A percentile compares a stretch with the other conserved stretches of the same genome.
These are phyloP conservation scores for Rhododendron ovatum DNA, from an alignment of 148 eudicot genomes.

Conservation along the genomic window DNA sequence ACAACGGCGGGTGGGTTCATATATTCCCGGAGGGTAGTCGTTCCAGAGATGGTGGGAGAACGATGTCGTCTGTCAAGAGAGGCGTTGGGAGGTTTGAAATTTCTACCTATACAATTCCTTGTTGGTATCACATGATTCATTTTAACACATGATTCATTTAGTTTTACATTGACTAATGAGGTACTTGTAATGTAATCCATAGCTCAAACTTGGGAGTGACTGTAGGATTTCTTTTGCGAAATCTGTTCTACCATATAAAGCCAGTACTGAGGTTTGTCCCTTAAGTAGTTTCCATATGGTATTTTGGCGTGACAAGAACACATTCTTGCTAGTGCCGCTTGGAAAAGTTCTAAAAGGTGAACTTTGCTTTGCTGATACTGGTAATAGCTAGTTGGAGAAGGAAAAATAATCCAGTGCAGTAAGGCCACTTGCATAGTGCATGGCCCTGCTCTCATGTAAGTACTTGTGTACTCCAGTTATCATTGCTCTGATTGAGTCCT, in stretches of 20 bases:
- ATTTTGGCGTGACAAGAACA: background rate
- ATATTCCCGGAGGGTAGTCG: conserved; percentile 98
- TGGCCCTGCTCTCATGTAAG: background rate
- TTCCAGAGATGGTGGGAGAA: conserved; percentile 89
- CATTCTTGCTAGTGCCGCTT: background rate
- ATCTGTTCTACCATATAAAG: background rate
- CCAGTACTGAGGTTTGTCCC: background rate
- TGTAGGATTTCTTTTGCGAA: background rate
- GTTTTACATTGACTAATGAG: background rate
- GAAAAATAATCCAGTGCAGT: background rate
- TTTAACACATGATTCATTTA: background rate
- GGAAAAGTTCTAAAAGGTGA: background rate
- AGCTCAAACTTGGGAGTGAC: background rate
- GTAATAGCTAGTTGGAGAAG: background rate
- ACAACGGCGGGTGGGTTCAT: conserved; percentile 91
- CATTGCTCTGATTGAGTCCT: background rate
- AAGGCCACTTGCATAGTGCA: background rate
- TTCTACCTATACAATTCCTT: background rate
- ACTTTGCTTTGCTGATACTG: background rate
- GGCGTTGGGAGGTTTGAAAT: conserved; percentile 73
- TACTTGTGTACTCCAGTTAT: background rate
- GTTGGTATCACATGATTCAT: background rate
- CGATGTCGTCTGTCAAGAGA: conserved; percentile 69
- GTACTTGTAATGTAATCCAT: background rate
- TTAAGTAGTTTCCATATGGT: background rate